Evolutionary conservation across 495 filamentous ascomycete genomes (phyloP).

Genomic region (Alectoria sarmentosa): DNA sequence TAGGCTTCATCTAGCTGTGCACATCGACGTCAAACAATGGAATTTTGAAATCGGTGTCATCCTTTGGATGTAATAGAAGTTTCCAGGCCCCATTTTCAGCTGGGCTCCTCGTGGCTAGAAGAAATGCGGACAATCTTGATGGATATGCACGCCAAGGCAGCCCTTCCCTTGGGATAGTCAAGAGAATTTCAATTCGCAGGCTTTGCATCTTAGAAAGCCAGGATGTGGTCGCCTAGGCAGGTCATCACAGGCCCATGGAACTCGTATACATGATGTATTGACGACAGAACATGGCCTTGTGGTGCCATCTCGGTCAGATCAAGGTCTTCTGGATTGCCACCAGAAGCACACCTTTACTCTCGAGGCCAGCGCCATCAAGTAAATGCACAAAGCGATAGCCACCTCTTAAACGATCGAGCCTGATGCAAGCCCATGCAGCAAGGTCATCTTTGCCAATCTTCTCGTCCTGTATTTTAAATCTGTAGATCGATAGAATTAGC

Average conservation of each 20-base stretch:
- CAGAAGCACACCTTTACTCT: slow-evolving; percentile 58
- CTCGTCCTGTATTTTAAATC: slow-evolving; percentile 82
- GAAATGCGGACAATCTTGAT: not conserved
- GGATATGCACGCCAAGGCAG: not conserved
- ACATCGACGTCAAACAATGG: not conserved
- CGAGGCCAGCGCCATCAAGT: slow-evolving; percentile 53
- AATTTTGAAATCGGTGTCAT: not conserved
- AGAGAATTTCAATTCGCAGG: too few species aligned
- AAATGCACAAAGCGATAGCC: slow-evolving; percentile 76
- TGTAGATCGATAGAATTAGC: slow-evolving; percentile 27
- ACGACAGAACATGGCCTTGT: slow-evolving; percentile 1
- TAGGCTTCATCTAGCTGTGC: not conserved
- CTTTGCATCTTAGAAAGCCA: not conserved
- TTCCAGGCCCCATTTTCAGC: too few species aligned
- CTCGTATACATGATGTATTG: not conserved
- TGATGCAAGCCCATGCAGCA: slow-evolving; percentile 81
- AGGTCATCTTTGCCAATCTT: slow-evolving; percentile 67
- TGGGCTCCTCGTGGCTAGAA: not conserved
- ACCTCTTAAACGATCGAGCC: slow-evolving; percentile 66
- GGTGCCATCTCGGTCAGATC: not conserved
- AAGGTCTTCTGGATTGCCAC: slow-evolving; percentile 56
- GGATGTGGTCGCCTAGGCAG: not conserved
- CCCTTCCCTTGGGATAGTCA: too few species aligned
- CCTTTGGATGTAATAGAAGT: not conserved
- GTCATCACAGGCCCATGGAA: not conserved